phyloP scores from a whole-genome alignment of 2,329 filamentous ascomycete species.

The Nemania sp. region DNA sequence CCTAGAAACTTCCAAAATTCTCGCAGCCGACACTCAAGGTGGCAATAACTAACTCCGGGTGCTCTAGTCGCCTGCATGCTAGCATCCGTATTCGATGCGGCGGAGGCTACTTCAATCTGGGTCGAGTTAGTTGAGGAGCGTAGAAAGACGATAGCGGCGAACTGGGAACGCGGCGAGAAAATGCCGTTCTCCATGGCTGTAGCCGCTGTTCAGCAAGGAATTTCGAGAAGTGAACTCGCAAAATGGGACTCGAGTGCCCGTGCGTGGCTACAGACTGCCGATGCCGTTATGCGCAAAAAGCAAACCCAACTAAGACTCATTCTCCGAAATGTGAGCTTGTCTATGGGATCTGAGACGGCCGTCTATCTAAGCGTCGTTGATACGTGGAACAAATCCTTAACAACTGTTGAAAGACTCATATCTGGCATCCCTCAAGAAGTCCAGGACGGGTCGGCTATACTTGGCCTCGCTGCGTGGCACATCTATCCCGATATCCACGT shows the following conservation, averaged over 20 bases:
- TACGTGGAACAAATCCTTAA: conserved; percentile 15
- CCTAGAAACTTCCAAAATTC: too few relatives aligned
- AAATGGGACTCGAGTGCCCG: conserved; percentile 27
- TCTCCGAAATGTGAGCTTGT: conserved; percentile 21
- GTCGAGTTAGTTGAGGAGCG: conserved; percentile 48
- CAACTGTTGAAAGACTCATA: conserved; percentile 16
- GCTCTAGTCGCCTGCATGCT: conserved; percentile 54
- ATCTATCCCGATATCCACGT: conserved; percentile 25
- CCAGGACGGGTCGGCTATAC: conserved; percentile 13
- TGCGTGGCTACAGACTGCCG: conserved; percentile 22
- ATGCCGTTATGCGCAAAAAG: background rate
- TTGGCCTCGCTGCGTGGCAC: conserved; percentile 34
- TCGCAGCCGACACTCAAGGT: too few relatives aligned
- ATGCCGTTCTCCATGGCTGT: conserved; percentile 10
- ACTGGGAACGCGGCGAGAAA: conserved; percentile 6
- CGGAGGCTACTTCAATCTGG: conserved; percentile 53
- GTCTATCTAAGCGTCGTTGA: conserved; percentile 6
- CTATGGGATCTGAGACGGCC: conserved; percentile 10
- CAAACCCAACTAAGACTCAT: conserved; percentile 10
- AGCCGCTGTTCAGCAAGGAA: conserved; percentile 6
- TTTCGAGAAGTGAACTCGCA: conserved; percentile 8
- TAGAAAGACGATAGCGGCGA: background rate
- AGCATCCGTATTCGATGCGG: conserved; percentile 47
- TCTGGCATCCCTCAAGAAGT: conserved; percentile 16
- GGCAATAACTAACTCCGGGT: too few relatives aligned